Base-by-base conservation (phyloP, 2,329 filamentous ascomycete genomes). In the Cordyceps javanica region DNA sequence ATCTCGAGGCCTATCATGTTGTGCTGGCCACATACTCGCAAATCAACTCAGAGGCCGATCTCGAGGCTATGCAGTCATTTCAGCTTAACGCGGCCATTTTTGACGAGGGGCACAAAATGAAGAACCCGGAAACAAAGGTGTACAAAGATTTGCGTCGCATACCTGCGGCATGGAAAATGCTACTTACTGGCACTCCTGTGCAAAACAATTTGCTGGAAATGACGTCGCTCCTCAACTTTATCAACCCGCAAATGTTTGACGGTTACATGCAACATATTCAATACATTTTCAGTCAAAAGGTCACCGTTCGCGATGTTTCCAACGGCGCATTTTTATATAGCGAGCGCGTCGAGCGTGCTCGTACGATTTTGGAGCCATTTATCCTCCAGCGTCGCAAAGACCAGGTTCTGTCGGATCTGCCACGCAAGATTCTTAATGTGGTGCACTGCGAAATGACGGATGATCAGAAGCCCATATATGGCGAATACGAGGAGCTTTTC, bases 171-270 rank as follows among this genome's bases (percentile, higher is more conserved):
- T 97, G 94, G 80, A 86, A 91, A 61, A 82, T 99, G 52, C 79
- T 99, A 4, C 81, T 99, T 10, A 75, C 73, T 13, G 72, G 72
- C 42, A 99, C 94, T 0, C 94, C 94, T 0, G 81, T 99, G 2
- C 90, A 95, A 70, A 95, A 99, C 74, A 97, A 97, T 69, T 77
- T 99, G 21, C 87, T 93, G 68, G 94, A 99, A 73, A 83, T 99
- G 66, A 88, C 91, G 41, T 89, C 91, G 2, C 82, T 99, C 14
- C 82, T 99, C 13, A 90, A 88, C n/a, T 97, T 99, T 68, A 91
- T 99, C 66, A 88, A 97, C 71, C 94, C 94, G 0, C 75, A 82
- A 8, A 81, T 97, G 36, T 99, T 99, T 70, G 77, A 82, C 10
- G 82, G 87, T 36, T 85, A 88, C 62, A 85, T 88, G 65, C 86